These are phyloP conservation scores for Silene noctiflora DNA, from an alignment of 179 eudicot species.

Conservation along the genomic window DNA sequence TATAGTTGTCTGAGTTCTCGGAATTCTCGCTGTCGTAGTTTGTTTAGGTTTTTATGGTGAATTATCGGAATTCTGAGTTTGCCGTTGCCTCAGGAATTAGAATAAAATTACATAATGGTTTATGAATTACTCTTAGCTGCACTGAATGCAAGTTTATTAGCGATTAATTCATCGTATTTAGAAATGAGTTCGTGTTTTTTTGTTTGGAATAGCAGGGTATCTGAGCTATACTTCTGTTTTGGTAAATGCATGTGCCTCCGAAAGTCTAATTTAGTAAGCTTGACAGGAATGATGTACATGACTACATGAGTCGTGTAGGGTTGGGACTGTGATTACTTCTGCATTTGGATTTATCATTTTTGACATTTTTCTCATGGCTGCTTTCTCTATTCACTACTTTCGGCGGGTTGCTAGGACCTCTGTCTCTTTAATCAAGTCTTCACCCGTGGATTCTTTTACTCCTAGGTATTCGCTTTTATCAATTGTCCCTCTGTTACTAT, in stretches of 20 bases:
- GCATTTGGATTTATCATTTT: not conserved
- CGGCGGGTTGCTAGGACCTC: slow-evolving; percentile 26
- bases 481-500: not conserved
- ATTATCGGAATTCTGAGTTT: too few species aligned
- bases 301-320: not conserved
- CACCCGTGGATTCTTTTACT: slow-evolving; percentile 7
- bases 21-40: not conserved
- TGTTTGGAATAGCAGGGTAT: too few species aligned
- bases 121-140: too few species aligned
- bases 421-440: slow-evolving; percentile 15
- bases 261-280: too few species aligned
- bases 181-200: too few species aligned
- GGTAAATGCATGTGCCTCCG: too few species aligned
- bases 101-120: too few species aligned
- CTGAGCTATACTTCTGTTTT: too few species aligned
- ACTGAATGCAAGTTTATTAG: too few species aligned
- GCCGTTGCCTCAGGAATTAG: too few species aligned
- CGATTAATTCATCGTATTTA: too few species aligned
- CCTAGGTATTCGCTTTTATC: slow-evolving; percentile 12
- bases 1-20: not conserved
- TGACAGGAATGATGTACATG: not conserved
- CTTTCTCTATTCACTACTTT: slow-evolving; percentile 14
- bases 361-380: slow-evolving; percentile 18
- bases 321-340: not conserved
- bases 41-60: too few species aligned